Percentiles rank a stretch among this genome's conserved stretches.
phyloP scores from a whole-genome alignment of 805 yeast species.

The Schizosaccharomyces octosporus region DNA sequence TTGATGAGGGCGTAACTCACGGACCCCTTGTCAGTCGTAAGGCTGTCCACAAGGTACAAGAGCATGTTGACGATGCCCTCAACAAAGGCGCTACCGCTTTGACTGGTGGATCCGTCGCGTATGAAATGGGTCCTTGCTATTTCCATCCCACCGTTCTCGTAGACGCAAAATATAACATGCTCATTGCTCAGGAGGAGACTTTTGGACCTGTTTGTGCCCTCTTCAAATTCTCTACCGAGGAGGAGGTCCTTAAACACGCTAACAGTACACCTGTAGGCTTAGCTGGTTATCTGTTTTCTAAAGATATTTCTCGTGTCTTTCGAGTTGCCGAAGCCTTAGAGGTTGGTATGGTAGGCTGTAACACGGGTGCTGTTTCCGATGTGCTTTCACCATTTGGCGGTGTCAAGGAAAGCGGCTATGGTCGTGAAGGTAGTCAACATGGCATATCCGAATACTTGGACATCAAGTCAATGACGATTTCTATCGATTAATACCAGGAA shows the following conservation, averaged over 20 bases:
- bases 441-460: conserved; percentile 23
- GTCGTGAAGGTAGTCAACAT: conserved; percentile 40
- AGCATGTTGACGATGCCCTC: conserved; percentile 42
- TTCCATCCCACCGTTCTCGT: conserved; percentile 43
- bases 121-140: conserved; percentile 36
- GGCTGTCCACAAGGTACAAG: conserved; percentile 35
- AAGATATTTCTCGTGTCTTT: conserved; percentile 28
- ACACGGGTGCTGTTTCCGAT: conserved; percentile 48
- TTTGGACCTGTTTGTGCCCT: conserved; percentile 64
- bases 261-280: conserved; percentile 49
- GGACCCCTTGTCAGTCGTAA: conserved; percentile 50
- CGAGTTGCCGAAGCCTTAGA: conserved; percentile 43
- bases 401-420: conserved; percentile 41
- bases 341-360: conserved; percentile 63
- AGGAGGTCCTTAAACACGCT: conserved; percentile 36
- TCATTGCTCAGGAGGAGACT: conserved; percentile 42
- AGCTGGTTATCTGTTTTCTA: conserved; percentile 51
- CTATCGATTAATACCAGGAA: not conserved
- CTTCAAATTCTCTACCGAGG: conserved; percentile 36
- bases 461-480: conserved; percentile 4
- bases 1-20: conserved; percentile 33
- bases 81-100: conserved; percentile 38
- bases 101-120: conserved; percentile 31
- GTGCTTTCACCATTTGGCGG: conserved; percentile 31
- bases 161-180: conserved; percentile 33